phyloP scores from a whole-genome alignment of 352 stramenopile genomes.

The Aphanomyces stellatus region DNA sequence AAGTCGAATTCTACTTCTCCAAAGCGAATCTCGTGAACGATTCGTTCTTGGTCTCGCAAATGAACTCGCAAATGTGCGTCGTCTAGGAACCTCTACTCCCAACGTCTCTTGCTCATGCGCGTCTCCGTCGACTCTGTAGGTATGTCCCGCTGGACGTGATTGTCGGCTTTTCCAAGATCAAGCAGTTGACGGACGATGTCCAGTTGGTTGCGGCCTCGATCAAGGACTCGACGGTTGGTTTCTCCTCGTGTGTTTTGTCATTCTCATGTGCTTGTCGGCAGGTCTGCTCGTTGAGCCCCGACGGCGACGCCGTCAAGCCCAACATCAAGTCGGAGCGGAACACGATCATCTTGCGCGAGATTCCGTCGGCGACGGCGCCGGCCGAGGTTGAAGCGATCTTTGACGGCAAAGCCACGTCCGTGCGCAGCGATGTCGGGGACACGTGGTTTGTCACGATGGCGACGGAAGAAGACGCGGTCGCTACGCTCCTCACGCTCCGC shows the following conservation, averaged over 20 bases:
- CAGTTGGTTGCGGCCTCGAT: conserved; percentile 61
- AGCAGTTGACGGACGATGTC: conserved; percentile 63
- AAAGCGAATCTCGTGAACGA: conserved; percentile 79
- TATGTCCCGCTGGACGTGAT: conserved; percentile 79
- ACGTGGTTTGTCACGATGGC: conserved; percentile 90
- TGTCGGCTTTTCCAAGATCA: conserved; percentile 79
- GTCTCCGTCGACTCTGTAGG: conserved; percentile 27
- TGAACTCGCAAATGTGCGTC: conserved; percentile 85
- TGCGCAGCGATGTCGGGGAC: conserved; percentile 89
- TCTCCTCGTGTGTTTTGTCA: not conserved
- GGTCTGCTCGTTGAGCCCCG: conserved; percentile 60
- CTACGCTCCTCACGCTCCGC: conserved; percentile 75
- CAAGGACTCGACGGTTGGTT: conserved; percentile 45
- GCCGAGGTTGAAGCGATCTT: conserved; percentile 86
- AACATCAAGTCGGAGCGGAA: conserved; percentile 90
- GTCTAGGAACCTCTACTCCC: not conserved
- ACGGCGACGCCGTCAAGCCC: conserved; percentile 85
- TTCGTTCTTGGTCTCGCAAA: conserved; percentile 81
- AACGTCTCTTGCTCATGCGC: too few relatives aligned
- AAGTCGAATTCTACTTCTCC: conserved; percentile 91
- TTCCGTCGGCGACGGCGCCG: conserved; percentile 76
- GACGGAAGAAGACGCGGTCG: conserved; percentile 80
- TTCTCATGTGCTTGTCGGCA: conserved; percentile 19
- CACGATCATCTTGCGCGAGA: conserved; percentile 90
- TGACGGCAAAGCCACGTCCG: conserved; percentile 52